A percentile compares a stretch with the other conserved stretches of the same genome.
These are phyloP conservation scores for Zychaea mexicana DNA, from an alignment of 371 early-diverging fungal species.

Conservation along the genomic window DNA sequence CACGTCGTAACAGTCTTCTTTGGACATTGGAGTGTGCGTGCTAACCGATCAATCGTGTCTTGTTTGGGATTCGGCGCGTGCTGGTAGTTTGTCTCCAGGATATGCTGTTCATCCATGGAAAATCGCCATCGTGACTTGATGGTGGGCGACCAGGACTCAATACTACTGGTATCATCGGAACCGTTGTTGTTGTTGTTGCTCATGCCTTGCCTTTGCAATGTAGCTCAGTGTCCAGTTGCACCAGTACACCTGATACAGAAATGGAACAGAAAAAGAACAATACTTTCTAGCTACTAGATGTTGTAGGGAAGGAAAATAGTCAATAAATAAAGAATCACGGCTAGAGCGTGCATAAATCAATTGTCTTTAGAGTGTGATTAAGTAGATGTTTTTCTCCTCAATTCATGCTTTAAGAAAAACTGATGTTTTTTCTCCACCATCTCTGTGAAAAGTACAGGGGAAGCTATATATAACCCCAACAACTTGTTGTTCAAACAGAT, in stretches of 20 bases:
- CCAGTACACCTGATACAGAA: neutral
- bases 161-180: constrained; percentile 8
- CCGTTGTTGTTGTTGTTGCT: too few relatives aligned
- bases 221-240: neutral
- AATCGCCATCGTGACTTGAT: constrained; percentile 43
- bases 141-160: constrained; percentile 28
- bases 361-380: neutral
- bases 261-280: neutral
- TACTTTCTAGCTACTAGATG: too few relatives aligned
- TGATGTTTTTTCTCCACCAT: neutral
- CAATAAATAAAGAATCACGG: neutral
- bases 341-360: neutral
- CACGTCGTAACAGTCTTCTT: constrained; percentile 42
- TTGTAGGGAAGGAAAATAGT: neutral
- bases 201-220: neutral
- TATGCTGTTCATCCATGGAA: constrained; percentile 19
- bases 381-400: neutral
- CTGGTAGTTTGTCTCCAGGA: constrained; percentile 27
- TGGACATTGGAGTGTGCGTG: constrained; percentile 21
- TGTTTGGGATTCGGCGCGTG: constrained; percentile 25
- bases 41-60: constrained; percentile 24
- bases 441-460: neutral
- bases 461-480: too few relatives aligned
- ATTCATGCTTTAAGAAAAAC: neutral
- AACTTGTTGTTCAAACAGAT: too few relatives aligned